Conservation (phyloP, 345 rosid species). For the Euphorbia lathyris region DNA sequence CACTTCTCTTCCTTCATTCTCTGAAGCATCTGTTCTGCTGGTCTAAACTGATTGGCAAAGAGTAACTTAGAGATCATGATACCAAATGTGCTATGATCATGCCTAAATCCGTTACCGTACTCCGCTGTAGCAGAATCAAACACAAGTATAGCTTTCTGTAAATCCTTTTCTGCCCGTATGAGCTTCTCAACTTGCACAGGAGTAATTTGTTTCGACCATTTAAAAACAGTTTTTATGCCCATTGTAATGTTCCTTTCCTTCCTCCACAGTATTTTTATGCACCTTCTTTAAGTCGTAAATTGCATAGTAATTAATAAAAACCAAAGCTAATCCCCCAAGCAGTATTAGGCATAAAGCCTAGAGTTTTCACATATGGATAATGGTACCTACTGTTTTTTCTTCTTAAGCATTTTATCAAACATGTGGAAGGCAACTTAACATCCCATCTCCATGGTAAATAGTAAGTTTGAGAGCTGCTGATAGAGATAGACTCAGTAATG, state of each 20-base stretch:
- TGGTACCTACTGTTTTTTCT: too few relatives aligned
- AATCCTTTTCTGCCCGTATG: constrained; percentile 55
- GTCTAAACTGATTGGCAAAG: constrained; percentile 58
- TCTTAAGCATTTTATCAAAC: constrained; percentile 3
- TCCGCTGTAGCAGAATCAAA: constrained; percentile 78
- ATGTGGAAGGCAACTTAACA: neutral
- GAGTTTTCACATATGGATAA: neutral
- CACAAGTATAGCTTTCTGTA: constrained; percentile 49
- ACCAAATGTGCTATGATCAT: constrained; percentile 53
- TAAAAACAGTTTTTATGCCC: constrained; percentile 5
- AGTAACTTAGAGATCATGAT: constrained; percentile 62
- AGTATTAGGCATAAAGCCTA: neutral
- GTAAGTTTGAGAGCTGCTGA: neutral
- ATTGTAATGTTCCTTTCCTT: neutral
- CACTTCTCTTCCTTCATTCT: constrained; percentile 73
- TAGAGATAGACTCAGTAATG: neutral
- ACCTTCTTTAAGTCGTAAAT: neutral
- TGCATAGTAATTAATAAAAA: neutral
- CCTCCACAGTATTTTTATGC: neutral
- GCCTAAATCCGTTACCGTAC: constrained; percentile 42
- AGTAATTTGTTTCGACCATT: constrained; percentile 18
- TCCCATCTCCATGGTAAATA: fast-evolving
- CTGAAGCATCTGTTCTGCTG: constrained; percentile 63
- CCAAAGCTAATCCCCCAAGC: neutral
- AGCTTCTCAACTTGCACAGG: constrained; percentile 42